Evolutionary conservation across 2,329 filamentous ascomycete species (phyloP).

Genomic region (Sarocladiaceae sp.): DNA sequence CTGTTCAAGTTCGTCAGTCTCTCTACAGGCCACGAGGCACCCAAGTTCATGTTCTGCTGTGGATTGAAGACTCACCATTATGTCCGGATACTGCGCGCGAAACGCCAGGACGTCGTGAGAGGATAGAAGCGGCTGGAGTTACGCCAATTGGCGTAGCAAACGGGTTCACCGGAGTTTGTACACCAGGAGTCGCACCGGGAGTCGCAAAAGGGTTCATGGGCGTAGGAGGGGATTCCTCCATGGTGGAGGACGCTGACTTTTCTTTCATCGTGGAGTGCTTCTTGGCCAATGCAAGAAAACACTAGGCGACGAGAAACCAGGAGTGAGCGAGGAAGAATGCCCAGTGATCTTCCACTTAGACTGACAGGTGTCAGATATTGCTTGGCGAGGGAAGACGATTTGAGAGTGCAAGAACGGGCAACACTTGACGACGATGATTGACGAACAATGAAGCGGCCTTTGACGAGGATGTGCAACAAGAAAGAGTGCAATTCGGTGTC

Average conservation of each 20-base stretch:
- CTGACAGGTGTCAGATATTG: not conserved
- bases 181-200: not conserved
- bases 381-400: too few species aligned
- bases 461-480: too few species aligned
- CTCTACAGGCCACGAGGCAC: not conserved
- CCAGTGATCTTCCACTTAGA: too few species aligned
- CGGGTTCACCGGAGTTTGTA: not conserved
- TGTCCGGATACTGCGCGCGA: not conserved
- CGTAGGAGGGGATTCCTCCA: not conserved
- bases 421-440: not conserved
- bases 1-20: too few species aligned
- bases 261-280: not conserved
- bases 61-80: not conserved
- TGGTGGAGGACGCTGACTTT: not conserved
- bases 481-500: not conserved
- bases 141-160: constrained; percentile 6
- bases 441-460: not conserved
- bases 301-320: not conserved
- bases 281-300: too few species aligned
- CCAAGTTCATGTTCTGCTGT: not conserved
- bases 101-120: not conserved
- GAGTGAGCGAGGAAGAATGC: not conserved
- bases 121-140: not conserved
- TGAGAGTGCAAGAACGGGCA: too few species aligned
- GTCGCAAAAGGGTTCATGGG: constrained; percentile 1